A percentile compares a stretch with the other conserved stretches of the same genome.
Conservation (phyloP, 179 eudicot species). For the Beta corolliflora region DNA sequence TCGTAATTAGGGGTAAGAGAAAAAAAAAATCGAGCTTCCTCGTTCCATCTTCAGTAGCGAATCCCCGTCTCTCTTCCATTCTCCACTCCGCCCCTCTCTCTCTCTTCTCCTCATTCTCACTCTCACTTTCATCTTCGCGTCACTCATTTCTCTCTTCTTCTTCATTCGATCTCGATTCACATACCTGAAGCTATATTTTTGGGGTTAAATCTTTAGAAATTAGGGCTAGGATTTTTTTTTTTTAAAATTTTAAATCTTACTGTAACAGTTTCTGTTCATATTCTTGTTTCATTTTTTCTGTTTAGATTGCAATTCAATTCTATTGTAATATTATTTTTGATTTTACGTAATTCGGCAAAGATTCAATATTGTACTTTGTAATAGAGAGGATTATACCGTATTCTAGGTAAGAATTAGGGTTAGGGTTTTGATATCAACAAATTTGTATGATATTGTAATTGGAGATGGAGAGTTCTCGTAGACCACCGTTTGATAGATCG, state of each 20-base stretch:
- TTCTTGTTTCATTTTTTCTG: neutral
- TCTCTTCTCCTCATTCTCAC: neutral
- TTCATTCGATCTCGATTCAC: neutral
- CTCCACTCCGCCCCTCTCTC: neutral
- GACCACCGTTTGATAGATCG: conserved; percentile 65
- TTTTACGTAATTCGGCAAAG: neutral
- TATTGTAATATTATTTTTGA: conserved; percentile 15
- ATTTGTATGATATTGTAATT: conserved; percentile 30
- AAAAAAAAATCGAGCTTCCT: neutral
- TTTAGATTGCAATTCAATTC: neutral
- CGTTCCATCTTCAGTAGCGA: neutral
- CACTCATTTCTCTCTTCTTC: neutral
- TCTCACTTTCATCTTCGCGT: neutral
- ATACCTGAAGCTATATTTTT: neutral
- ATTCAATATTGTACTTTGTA: conserved; percentile 24
- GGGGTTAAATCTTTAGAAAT: conserved; percentile 10
- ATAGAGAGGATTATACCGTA: neutral
- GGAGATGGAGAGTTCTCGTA: conserved; percentile 84
- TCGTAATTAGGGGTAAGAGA: neutral
- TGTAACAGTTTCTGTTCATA: conserved; percentile 1
- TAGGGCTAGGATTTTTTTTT: conserved; percentile 3
- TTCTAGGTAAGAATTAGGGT: conserved; percentile 18
- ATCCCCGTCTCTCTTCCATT: neutral
- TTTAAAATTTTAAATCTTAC: neutral
- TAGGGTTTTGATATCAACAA: conserved; percentile 31